phyloP scores from a whole-genome alignment of 139 green algal species.

The Desmodesmus armatus region DNA sequence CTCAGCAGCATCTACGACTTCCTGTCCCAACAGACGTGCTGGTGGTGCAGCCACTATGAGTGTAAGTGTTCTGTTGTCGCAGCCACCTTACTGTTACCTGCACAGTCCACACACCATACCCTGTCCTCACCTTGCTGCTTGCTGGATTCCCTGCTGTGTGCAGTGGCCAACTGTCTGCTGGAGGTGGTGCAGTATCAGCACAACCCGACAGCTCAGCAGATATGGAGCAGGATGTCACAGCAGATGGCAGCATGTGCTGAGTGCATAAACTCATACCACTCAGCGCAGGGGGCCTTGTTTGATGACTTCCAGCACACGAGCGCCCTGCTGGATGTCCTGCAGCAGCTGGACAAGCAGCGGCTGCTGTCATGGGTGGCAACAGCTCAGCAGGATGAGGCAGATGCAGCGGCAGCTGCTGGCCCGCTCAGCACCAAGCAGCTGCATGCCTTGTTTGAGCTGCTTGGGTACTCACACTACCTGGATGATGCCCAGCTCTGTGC shows the following conservation, averaged over 20 bases:
- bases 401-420: background rate
- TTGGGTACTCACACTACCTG: conserved; percentile 1
- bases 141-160: background rate
- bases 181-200: conserved; percentile 28
- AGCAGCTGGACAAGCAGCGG: conserved; percentile 19
- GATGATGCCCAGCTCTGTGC: conserved; percentile 16
- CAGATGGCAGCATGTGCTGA: background rate
- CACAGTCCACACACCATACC: no score
- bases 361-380: background rate
- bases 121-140: no score
- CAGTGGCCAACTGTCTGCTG: conserved; percentile 7
- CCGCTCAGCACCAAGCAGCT: background rate
- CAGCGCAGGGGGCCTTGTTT: background rate
- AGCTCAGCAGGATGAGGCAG: background rate
- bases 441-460: conserved; percentile 17
- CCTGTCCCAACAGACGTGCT: no score
- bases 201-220: background rate
- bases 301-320: background rate
- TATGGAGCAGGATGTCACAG: conserved; percentile 1
- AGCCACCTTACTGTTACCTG: no score
- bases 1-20: no score
- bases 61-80: conserved; percentile 4
- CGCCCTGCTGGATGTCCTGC: background rate
- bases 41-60: conserved; percentile 37
- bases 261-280: conserved; percentile 20